Evolutionary conservation across 2,329 filamentous ascomycete species (phyloP).

Genomic region (Ophiobolus disseminans): DNA sequence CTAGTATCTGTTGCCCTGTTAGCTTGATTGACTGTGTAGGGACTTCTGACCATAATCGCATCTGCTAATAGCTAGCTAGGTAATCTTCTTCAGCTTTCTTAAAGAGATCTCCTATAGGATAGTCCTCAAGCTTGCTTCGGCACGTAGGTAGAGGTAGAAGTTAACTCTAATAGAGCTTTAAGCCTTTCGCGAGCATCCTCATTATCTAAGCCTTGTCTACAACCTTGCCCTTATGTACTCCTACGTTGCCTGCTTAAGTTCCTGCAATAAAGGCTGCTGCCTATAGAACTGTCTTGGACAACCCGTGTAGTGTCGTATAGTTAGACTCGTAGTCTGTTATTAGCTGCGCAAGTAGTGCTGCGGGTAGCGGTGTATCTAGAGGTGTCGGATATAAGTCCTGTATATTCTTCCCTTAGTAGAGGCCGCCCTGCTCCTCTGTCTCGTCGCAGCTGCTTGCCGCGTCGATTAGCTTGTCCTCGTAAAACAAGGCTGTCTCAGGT

Average conservation of each 20-base stretch:
- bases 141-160: constrained; percentile 1
- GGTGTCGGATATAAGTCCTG: background rate
- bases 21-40: background rate
- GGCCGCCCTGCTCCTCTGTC: background rate
- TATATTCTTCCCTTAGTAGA: constrained; percentile 1
- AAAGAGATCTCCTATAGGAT: background rate
- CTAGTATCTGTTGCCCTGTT: constrained; percentile 3
- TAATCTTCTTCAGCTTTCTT: background rate
- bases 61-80: background rate
- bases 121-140: background rate
- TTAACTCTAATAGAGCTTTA: background rate
- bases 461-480: background rate
- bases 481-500: constrained; percentile 1
- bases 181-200: background rate
- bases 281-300: constrained; percentile 1
- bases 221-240: background rate
- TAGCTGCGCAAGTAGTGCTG: background rate
- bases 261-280: constrained; percentile 5
- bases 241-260: background rate
- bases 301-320: background rate
- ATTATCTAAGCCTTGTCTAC: constrained; percentile 5
- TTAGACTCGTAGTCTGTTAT: background rate
- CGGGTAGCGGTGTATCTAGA: background rate
- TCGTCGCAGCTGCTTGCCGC: background rate
- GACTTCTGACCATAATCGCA: background rate